Evolutionary conservation across 495 filamentous ascomycete genomes (phyloP).

Genomic region (Neurospora sublineolata): DNA sequence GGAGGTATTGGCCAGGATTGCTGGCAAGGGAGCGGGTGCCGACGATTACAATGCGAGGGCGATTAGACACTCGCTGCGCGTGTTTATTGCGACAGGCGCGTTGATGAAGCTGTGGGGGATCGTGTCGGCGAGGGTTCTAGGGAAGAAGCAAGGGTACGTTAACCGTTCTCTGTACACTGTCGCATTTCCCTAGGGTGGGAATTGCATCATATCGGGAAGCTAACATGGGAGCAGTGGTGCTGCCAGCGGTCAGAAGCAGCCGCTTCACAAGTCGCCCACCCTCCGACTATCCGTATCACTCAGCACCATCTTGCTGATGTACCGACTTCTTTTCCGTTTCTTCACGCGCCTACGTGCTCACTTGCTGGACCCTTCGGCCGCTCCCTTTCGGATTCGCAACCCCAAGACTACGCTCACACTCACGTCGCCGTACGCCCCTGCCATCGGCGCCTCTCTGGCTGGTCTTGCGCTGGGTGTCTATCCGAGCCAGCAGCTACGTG

Average conservation of each 20-base stretch:
- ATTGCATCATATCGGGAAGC: too few species aligned
- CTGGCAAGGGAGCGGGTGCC: conserved; percentile 5
- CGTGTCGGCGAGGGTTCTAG: conserved; percentile 36
- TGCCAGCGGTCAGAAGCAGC: conserved; percentile 25
- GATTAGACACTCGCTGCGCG: conserved; percentile 62
- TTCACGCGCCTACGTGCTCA: conserved; percentile 67
- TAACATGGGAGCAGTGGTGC: neutral
- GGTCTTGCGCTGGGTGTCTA: conserved; percentile 71
- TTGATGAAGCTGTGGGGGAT: conserved; percentile 59
- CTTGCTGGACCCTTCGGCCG: conserved; percentile 60
- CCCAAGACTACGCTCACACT: conserved; percentile 60
- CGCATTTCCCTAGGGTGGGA: too few species aligned
- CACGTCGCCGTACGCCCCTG: conserved; percentile 73
- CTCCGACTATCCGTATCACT: conserved; percentile 71
- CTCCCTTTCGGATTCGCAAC: conserved; percentile 70
- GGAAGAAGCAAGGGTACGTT: conserved; percentile 35
- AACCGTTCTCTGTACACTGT: neutral
- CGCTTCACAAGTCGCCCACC: conserved; percentile 56
- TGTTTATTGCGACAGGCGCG: conserved; percentile 60
- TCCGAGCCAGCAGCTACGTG: conserved; percentile 63
- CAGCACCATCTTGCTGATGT: conserved; percentile 72
- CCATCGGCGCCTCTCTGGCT: conserved; percentile 75
- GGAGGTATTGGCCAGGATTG: conserved; percentile 1
- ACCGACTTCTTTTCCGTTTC: conserved; percentile 84
- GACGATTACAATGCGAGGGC: conserved; percentile 72